phyloP scores from a whole-genome alignment of 768 basidiomycete genomes.

The Leccinum longicurvipes region DNA sequence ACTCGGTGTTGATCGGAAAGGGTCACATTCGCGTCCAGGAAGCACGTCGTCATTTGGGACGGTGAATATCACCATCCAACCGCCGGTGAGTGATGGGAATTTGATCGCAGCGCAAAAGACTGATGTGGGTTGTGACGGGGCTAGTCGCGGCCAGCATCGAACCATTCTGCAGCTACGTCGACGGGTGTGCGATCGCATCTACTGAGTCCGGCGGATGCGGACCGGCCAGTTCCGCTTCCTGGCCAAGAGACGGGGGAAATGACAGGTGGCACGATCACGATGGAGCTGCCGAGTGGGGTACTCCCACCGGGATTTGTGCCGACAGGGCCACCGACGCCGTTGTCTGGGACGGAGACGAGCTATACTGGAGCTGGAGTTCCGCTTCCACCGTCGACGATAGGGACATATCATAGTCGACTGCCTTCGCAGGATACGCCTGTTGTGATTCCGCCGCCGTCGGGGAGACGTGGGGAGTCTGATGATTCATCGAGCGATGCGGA shows the following conservation, averaged over 20 bases:
- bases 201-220: constrained; percentile 41
- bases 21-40: constrained; percentile 24
- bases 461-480: constrained; percentile 23
- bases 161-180: constrained; percentile 27
- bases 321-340: constrained; percentile 18
- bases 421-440: constrained; percentile 18
- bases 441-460: constrained; percentile 31
- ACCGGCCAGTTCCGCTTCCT: constrained; percentile 35
- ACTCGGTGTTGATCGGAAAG: too few relatives aligned
- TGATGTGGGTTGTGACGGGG: constrained; percentile 10
- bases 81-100: constrained; percentile 23
- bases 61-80: constrained; percentile 32
- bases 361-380: constrained; percentile 30
- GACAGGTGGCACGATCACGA: constrained; percentile 16
- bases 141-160: constrained; percentile 40
- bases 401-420: constrained; percentile 24
- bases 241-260: constrained; percentile 2
- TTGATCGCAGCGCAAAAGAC: neutral
- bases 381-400: constrained; percentile 29
- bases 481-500: constrained; percentile 33
- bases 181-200: constrained; percentile 27
- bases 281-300: constrained; percentile 25
- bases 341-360: constrained; percentile 10
- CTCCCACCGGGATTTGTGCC: constrained; percentile 40
- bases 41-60: constrained; percentile 31